Conservation (phyloP, 2,329 filamentous ascomycete genomes). For the Aspergillus pseudoglaucus region DNA sequence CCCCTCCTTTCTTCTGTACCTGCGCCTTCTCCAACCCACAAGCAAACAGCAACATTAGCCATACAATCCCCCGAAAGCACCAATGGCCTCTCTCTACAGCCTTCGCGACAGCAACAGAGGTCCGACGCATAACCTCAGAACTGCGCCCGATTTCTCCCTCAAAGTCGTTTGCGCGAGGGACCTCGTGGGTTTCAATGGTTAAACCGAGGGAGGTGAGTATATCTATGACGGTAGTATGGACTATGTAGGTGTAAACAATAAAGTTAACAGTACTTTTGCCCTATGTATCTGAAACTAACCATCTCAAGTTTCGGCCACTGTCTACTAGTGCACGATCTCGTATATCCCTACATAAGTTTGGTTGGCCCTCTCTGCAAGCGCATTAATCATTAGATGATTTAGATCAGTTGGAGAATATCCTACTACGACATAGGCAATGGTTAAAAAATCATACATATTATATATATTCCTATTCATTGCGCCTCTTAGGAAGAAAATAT, state of each 20-base stretch:
- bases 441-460: no score
- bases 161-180: constrained; percentile 26
- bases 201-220: constrained; percentile 19
- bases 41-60: constrained; percentile 27
- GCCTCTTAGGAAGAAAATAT: no score
- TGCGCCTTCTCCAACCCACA: constrained; percentile 26
- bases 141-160: constrained; percentile 37
- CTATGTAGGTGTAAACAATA: background rate
- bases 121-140: constrained; percentile 36
- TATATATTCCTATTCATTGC: no score
- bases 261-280: background rate
- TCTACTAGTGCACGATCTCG: no score
- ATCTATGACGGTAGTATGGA: background rate
- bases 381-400: no score
- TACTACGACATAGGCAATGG: no score
- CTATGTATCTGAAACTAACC: constrained; percentile 47
- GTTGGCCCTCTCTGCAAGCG: no score
- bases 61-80: constrained; percentile 37
- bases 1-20: no score
- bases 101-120: constrained; percentile 24
- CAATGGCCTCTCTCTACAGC: constrained; percentile 24
- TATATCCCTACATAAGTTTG: no score
- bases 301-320: constrained; percentile 51
- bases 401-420: no score
- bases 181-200: constrained; percentile 18